Conservation (phyloP, 2,329 filamentous ascomycete genomes). For the Microsporum canis region DNA sequence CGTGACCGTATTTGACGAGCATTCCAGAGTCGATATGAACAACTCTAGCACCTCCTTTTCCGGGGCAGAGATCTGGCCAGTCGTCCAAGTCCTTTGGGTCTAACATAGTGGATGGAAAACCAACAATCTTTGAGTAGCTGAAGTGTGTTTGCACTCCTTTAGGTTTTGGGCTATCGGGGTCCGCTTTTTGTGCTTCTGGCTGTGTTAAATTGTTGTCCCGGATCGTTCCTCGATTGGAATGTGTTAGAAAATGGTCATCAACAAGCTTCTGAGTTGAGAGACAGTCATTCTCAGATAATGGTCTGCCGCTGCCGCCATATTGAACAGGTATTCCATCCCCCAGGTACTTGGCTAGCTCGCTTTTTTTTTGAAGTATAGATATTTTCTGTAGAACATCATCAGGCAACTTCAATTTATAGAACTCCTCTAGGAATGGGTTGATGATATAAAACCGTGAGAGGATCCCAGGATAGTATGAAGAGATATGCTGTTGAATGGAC, state of each 20-base stretch:
- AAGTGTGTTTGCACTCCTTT: constrained; percentile 1
- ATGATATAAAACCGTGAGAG: constrained; percentile 3
- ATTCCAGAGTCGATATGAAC: constrained; percentile 1
- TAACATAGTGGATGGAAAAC: constrained; percentile 1
- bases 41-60: constrained; percentile 2
- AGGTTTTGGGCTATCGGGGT: background rate
- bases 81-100: constrained; percentile 9
- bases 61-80: background rate
- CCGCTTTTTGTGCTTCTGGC: background rate
- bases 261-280: background rate
- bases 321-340: background rate
- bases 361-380: background rate
- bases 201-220: background rate
- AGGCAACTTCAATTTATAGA: background rate
- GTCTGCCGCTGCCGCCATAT: constrained; percentile 6
- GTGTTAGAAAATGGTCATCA: background rate
- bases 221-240: background rate
- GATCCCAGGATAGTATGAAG: background rate
- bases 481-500: background rate
- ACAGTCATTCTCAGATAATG: constrained; percentile 1
- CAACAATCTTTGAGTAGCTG: constrained; percentile 4
- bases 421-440: background rate
- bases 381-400: background rate
- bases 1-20: constrained; percentile 9
- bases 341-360: background rate